phyloP scores from a whole-genome alignment of 2,329 filamentous ascomycete species.

The Beauveria bassiana region DNA sequence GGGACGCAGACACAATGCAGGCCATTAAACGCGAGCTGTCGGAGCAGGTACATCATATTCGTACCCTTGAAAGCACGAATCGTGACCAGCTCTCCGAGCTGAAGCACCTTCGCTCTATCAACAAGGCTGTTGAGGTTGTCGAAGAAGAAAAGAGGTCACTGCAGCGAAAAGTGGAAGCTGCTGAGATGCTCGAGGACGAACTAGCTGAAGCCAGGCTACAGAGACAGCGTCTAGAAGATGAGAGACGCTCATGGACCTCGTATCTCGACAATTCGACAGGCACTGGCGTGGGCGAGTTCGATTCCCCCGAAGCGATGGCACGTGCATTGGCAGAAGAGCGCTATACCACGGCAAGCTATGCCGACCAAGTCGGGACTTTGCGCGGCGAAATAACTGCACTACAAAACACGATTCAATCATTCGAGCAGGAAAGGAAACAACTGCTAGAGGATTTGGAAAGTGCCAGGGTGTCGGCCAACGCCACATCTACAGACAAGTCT shows the following conservation, averaged over 20 bases:
- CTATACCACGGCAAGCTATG: slow-evolving; percentile 68
- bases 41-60: slow-evolving; percentile 88
- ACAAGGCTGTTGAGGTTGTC: slow-evolving; percentile 85
- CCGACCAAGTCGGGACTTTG: slow-evolving; percentile 71
- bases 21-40: slow-evolving; percentile 83
- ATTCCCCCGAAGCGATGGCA: slow-evolving; percentile 81
- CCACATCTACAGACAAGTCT: slow-evolving; percentile 53
- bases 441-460: slow-evolving; percentile 65
- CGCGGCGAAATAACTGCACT: slow-evolving; percentile 73
- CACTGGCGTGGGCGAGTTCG: slow-evolving; percentile 62
- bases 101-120: slow-evolving; percentile 69
- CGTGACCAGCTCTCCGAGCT: slow-evolving; percentile 73
- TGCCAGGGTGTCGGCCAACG: slow-evolving; percentile 44
- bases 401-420: slow-evolving; percentile 62
- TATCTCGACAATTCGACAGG: slow-evolving; percentile 66
- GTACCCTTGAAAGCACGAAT: slow-evolving; percentile 71
- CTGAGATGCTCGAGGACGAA: slow-evolving; percentile 67
- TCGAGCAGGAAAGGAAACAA: slow-evolving; percentile 62
- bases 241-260: slow-evolving; percentile 76
- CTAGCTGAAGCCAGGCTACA: slow-evolving; percentile 74
- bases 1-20: slow-evolving; percentile 75
- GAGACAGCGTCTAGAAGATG: slow-evolving; percentile 80
- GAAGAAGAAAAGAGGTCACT: slow-evolving; percentile 89
- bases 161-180: slow-evolving; percentile 67
- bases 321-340: slow-evolving; percentile 77